These are phyloP conservation scores for Jamesozyma hellenica DNA, from an alignment of 805 yeast species.

Conservation along the genomic window DNA sequence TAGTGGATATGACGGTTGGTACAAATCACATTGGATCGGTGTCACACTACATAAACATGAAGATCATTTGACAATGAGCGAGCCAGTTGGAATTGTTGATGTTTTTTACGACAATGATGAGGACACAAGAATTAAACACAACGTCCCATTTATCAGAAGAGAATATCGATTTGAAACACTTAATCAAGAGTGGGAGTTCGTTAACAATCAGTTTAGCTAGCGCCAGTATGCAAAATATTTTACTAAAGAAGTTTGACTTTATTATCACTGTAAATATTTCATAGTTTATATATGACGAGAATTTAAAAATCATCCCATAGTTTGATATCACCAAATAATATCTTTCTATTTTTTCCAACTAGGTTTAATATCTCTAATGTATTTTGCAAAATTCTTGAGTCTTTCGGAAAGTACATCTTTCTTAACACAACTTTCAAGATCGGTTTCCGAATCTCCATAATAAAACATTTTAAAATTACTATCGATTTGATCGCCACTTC, in stretches of 20 bases:
- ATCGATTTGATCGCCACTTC: conserved; percentile 20
- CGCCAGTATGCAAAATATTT: too few species aligned
- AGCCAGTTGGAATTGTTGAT: conserved; percentile 19
- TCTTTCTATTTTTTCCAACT: conserved; percentile 23
- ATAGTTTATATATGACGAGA: too few species aligned
- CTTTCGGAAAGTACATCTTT: conserved; percentile 9
- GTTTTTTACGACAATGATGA: conserved; percentile 23
- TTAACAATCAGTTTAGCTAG: conserved; percentile 8
- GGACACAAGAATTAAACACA: conserved; percentile 25
- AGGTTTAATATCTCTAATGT: conserved; percentile 29
- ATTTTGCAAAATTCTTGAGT: conserved; percentile 19
- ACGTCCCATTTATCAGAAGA: conserved; percentile 25
- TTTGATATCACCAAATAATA: too few species aligned
- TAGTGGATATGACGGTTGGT: conserved; percentile 26
- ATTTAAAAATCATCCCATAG: too few species aligned
- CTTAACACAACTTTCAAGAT: conserved; percentile 8
- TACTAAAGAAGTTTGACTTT: too few species aligned
- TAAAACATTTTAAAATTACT: conserved; percentile 33
- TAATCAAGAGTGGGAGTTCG: conserved; percentile 24
- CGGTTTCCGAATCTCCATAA: conserved; percentile 30
- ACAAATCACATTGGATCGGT: conserved; percentile 29
- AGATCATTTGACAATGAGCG: conserved; percentile 6
- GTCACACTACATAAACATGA: conserved; percentile 8
- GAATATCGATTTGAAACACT: conserved; percentile 19
- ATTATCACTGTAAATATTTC: neutral